These are phyloP conservation scores for Podosphaera xanthii DNA, from an alignment of 2,329 filamentous ascomycete genomes.

Conservation along the genomic window DNA sequence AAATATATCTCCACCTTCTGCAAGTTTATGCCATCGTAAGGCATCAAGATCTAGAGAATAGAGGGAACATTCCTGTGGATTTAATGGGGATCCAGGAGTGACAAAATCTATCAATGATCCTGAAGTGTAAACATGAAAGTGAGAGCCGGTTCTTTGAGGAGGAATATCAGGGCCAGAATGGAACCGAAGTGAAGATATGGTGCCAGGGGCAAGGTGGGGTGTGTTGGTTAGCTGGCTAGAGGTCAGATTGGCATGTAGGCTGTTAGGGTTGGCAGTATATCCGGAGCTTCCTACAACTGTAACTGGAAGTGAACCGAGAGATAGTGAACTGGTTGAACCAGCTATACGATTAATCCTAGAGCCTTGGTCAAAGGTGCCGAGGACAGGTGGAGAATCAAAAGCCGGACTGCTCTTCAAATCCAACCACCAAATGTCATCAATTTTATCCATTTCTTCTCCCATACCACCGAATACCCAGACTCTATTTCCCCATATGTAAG, in stretches of 20 bases:
- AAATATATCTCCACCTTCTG: conserved; percentile 86
- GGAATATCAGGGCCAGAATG: conserved; percentile 70
- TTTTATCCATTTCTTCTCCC: conserved; percentile 90
- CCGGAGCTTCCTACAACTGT: conserved; percentile 30
- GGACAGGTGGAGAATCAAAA: conserved; percentile 47
- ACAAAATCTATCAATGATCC: conserved; percentile 85
- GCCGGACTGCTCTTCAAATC: conserved; percentile 80
- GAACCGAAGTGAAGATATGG: conserved; percentile 78
- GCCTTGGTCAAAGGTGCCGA: conserved; percentile 25
- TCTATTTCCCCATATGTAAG: conserved; percentile 74
- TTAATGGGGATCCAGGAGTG: conserved; percentile 73
- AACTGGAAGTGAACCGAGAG: conserved; percentile 25
- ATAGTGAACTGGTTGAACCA: conserved; percentile 27
- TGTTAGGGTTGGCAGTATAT: conserved; percentile 45
- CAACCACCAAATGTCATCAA: conserved; percentile 90
- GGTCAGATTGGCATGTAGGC: conserved; percentile 41
- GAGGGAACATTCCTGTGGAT: conserved; percentile 68
- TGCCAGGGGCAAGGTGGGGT: conserved; percentile 64
- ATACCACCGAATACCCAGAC: conserved; percentile 95
- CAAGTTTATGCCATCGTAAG: conserved; percentile 82
- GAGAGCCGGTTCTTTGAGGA: conserved; percentile 70
- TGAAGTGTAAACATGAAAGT: conserved; percentile 89
- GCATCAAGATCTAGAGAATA: conserved; percentile 73
- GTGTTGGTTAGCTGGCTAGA: conserved; percentile 48
- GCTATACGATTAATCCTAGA: conserved; percentile 15